Base-by-base conservation (phyloP, 257 asterid genomes). In the Parsonsia alboflavescens region DNA sequence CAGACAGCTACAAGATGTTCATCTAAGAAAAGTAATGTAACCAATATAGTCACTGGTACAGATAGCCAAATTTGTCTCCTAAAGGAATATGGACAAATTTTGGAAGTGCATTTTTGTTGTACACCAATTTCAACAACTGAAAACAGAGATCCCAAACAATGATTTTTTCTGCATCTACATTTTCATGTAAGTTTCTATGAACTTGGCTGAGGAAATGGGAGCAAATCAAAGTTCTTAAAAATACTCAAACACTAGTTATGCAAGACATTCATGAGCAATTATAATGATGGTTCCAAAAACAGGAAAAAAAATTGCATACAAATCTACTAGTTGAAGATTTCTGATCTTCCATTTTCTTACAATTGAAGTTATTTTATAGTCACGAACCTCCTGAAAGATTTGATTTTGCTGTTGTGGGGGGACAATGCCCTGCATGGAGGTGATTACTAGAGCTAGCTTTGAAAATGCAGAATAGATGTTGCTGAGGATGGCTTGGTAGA, bases 401-500 rank as follows among this genome's bases (percentile, higher is more conserved):
- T 28, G 48, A 22, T 39, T 6, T 49, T 39, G 36, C 22, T n/a
- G 28, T 39, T 33, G 39, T 33, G 39, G 39, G 39, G 41, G 52
- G 6, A 26, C 19, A 39, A 44, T 53, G 56, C 65, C 76, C 19
- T 72, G 68, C 46, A 16, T 10, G 19, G n/a, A 17, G 39, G 52
- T 28, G 6, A 49, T 33, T 28, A 72, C 28, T 6, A 49, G 36
- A 48, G 74, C 57, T 79, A 80, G 0, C 70, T 77, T 73, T 78
- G 70, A 68, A 56, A 72, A 73, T 85, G 84, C 68, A 77, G 76
- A 70, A 77, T 57, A 41, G 79, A 50, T 54, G 77, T 41, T 9
- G 76, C 19, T 26, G 82, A 75, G 44, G 56, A 71, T 53, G 82
- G 73, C 70, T 78, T 75, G 79, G 77, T 30, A 59, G 75, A 77